Evolutionary conservation across 192 early-diverging fungal species (phyloP), one percentile per base, ranked within the genome.

Genomic region (Backusella mclennaniae): DNA sequence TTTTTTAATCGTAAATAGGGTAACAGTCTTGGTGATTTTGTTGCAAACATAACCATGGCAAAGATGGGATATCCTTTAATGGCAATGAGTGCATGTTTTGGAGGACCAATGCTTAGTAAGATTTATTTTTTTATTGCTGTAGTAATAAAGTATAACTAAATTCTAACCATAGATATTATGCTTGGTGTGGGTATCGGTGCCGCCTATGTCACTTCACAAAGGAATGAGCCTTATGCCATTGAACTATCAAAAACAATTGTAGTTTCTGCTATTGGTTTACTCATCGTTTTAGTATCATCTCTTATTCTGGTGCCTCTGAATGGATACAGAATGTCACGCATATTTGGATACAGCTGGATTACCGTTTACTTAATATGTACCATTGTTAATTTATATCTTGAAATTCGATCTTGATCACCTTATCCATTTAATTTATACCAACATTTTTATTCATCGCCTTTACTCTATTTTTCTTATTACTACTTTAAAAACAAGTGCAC

Each of bases 1-100:
- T 8, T 1, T 74, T 39, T 39, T 12, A 39, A 39, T 39, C 11
- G 11, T 39, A 39, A 67, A 79, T 74, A 89, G 86, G 92, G 93
- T 19, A 93, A 94, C 78, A 93, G 92, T 73, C 80, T 95, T 29
- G 94, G 94, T 68, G 97, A 99, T 75, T 87, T 99, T 72, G 92
- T 98, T 29, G 96, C 97, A 12, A 97, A 99, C 79, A 84, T 96
- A 23, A 93, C 93, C 26, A 93, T 99, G 70, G 95, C 97, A 3
- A 88, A 86, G 73, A 93, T 95, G 92, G 96, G 96, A 2, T 96
- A 88, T 76, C 95, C 96, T 21, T 87, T 92, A 72, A 99, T 99
- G 96, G 97, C 96, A 1, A 89, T 99, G 52, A 93, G 93, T 29
- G 97, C 97, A 0, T 98, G 96, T 70, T 97, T 95, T 84, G 96